Conservation (phyloP, 768 basidiomycete genomes). For the Lepiota brunneoincarnata region DNA sequence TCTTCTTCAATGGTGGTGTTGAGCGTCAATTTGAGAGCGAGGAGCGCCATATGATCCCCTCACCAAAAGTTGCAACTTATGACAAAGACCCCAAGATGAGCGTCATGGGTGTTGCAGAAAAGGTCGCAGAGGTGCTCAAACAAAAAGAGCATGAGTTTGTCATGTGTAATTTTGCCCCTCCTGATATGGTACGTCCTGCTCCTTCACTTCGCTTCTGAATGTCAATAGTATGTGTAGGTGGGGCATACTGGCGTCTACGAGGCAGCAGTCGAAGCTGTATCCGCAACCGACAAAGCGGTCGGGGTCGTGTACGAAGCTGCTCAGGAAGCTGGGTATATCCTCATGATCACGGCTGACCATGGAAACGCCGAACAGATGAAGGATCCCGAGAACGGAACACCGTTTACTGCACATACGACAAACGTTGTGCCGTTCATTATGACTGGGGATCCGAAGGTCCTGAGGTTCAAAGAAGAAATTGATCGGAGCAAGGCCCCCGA, state of each 20-base stretch:
- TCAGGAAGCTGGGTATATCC: conserved; percentile 79
- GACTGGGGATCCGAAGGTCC: conserved; percentile 57
- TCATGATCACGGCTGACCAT: conserved; percentile 90
- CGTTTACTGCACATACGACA: conserved; percentile 90
- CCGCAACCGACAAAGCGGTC: conserved; percentile 84
- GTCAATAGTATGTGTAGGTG: conserved; percentile 40
- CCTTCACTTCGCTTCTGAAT: not conserved
- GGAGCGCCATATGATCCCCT: conserved; percentile 84
- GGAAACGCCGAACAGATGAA: conserved; percentile 96
- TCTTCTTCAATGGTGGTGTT: conserved; percentile 97
- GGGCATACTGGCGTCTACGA: conserved; percentile 93
- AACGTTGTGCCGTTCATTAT: conserved; percentile 92
- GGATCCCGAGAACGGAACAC: conserved; percentile 77
- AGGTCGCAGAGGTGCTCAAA: conserved; percentile 84
- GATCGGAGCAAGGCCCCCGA: conserved; percentile 49
- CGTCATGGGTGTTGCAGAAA: conserved; percentile 83
- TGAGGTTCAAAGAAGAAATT: conserved; percentile 52
- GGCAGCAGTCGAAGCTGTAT: conserved; percentile 86
- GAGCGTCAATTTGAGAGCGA: conserved; percentile 88
- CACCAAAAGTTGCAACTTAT: conserved; percentile 93
- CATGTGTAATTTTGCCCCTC: conserved; percentile 98
- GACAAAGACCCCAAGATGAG: conserved; percentile 91
- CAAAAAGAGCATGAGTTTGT: conserved; percentile 76
- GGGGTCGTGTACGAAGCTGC: conserved; percentile 85
- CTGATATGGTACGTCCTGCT: conserved; percentile 74